Percentiles rank a stretch among this genome's conserved stretches.
Conservation (phyloP, 805 yeast genomes). For the Zygotorulaspora danielsina region DNA sequence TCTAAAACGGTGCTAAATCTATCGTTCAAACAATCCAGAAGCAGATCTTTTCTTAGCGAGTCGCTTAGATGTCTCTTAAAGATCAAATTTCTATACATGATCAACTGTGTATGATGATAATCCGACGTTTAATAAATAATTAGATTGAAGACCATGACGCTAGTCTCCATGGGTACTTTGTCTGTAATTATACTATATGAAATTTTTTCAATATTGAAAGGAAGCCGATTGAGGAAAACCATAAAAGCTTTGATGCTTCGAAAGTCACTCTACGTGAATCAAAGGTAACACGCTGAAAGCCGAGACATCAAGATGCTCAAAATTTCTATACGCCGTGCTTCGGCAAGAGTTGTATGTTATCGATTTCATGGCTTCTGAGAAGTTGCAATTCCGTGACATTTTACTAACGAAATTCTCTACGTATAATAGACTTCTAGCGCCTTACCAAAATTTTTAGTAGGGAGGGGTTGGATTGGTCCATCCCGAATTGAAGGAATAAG, state of each 20-base stretch:
- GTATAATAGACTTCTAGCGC: constrained; percentile 8
- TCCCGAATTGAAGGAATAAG: constrained; percentile 23
- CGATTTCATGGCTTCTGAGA: no score
- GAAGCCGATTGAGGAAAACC: constrained; percentile 1
- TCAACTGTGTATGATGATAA: no score
- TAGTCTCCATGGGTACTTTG: no score
- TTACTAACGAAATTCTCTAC: constrained; percentile 3
- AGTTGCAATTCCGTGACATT: not conserved
- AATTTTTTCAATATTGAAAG: not conserved
- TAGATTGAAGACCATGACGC: not conserved
- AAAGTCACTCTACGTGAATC: no score
- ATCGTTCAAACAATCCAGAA: constrained; percentile 25
- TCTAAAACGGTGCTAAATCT: constrained; percentile 23
- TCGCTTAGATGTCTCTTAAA: constrained; percentile 14
- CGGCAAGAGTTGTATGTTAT: constrained; percentile 30
- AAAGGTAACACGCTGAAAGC: no score
- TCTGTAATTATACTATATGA: no score
- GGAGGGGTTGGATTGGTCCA: constrained; percentile 1
- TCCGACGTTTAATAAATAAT: not conserved
- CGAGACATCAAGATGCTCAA: constrained; percentile 20
- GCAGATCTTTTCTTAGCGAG: constrained; percentile 15
- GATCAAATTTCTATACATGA: constrained; percentile 5
- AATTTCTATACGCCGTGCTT: constrained; percentile 26
- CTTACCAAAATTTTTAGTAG: constrained; percentile 4
- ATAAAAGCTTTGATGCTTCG: not conserved